A percentile compares a stretch with the other conserved stretches of the same genome.
phyloP scores from a whole-genome alignment of 345 rosid genomes.

The Stellera chamaejasme region DNA sequence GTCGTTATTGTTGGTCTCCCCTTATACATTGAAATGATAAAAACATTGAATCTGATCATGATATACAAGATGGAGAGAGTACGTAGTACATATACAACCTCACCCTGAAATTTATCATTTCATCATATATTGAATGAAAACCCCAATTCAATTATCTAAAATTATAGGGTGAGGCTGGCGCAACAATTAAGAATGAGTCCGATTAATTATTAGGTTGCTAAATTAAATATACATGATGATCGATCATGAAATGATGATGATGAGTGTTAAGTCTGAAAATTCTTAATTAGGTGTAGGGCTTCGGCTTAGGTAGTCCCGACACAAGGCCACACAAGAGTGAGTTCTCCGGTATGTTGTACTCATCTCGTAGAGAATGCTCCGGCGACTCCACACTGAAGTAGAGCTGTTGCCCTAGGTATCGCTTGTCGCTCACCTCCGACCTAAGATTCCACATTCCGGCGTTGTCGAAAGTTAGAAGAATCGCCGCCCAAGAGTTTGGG shows the following conservation, averaged over 20 bases:
- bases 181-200: slow-evolving; percentile 23
- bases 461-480: slow-evolving; percentile 75
- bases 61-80: no score
- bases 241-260: slow-evolving; percentile 13
- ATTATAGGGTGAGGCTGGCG: neutral
- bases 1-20: no score
- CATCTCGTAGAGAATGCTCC: slow-evolving; percentile 65
- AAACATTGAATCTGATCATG: no score
- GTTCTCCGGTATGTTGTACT: slow-evolving; percentile 67
- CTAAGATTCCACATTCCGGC: slow-evolving; percentile 95
- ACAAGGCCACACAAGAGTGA: slow-evolving; percentile 52
- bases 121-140: no score
- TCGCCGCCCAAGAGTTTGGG: slow-evolving; percentile 87
- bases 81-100: no score
- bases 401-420: slow-evolving; percentile 69
- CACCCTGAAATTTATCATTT: no score
- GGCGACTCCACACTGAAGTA: slow-evolving; percentile 65
- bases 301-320: slow-evolving; percentile 48
- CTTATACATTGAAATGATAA: no score
- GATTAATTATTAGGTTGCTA: neutral
- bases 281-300: slow-evolving; percentile 37
- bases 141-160: no score
- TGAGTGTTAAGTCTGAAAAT: slow-evolving; percentile 1
- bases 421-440: slow-evolving; percentile 56
- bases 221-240: slow-evolving; percentile 13